Conservation (phyloP, 1,284 basidiomycete genomes). For the Rhodotorula sp. region DNA sequence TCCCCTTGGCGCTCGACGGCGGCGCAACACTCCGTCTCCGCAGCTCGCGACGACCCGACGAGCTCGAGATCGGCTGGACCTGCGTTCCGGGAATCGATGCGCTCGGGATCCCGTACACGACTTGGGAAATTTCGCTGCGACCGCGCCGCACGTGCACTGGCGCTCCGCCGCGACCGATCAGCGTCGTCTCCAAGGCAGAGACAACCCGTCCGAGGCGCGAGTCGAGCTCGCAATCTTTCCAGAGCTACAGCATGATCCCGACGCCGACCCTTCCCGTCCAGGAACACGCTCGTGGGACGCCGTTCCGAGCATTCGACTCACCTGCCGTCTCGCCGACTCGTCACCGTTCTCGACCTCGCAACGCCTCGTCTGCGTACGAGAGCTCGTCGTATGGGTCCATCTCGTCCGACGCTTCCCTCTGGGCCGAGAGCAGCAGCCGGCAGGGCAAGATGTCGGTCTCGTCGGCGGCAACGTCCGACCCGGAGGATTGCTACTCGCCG, state of each 20-base stretch:
- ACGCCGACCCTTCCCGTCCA: neutral
- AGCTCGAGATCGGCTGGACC: conserved; percentile 24
- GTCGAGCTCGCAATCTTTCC: conserved; percentile 13
- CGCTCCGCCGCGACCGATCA: no score
- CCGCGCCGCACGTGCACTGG: neutral
- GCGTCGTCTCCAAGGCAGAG: neutral
- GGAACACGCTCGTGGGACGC: neutral
- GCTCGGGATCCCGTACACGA: conserved; percentile 13
- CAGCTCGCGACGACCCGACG: conserved; percentile 24
- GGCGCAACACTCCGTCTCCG: conserved; percentile 16
- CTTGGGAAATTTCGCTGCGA: conserved; percentile 21
- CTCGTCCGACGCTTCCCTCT: conserved; percentile 20
- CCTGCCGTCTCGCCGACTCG: neutral
- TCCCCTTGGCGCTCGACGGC: neutral
- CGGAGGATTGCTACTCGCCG: neutral
- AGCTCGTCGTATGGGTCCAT: conserved; percentile 19
- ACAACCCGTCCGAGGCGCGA: neutral
- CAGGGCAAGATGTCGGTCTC: conserved; percentile 16
- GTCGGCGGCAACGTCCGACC: conserved; percentile 1
- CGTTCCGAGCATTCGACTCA: neutral
- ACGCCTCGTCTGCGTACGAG: conserved; percentile 4
- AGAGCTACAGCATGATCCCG: conserved; percentile 25
- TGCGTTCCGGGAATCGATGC: conserved; percentile 14
- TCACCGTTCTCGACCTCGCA: conserved; percentile 2
- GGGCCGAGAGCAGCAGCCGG: neutral